Percentiles rank a stretch among this genome's conserved stretches.
Evolutionary conservation across 257 asterid genomes (phyloP).

Genomic region (Prunella vulgaris): DNA sequence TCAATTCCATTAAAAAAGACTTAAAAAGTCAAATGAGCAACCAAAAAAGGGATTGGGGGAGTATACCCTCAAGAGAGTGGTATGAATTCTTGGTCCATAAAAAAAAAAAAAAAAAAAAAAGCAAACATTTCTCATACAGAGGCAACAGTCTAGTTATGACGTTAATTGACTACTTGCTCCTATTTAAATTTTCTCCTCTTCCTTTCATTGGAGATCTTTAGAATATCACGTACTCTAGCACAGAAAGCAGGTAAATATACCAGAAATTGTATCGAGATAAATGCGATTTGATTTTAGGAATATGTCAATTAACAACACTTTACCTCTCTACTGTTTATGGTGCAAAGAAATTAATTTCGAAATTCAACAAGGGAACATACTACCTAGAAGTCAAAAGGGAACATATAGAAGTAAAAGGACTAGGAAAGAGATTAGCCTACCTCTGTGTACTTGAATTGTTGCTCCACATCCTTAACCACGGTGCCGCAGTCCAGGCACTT

Average conservation of each 20-base stretch:
- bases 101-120: neutral
- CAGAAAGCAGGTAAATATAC: neutral
- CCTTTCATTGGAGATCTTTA: neutral
- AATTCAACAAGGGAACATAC: neutral
- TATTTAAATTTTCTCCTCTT: neutral
- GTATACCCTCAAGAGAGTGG: neutral
- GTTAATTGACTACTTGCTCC: neutral
- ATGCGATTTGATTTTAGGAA: neutral
- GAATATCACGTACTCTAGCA: neutral
- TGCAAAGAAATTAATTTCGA: neutral
- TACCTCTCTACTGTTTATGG: neutral
- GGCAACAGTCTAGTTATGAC: neutral
- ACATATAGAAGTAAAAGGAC: neutral
- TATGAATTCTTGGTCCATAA: neutral
- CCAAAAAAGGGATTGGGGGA: too few species aligned
- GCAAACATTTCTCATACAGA: neutral
- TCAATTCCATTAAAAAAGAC: too few species aligned
- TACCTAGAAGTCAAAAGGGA: neutral
- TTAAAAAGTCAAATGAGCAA: too few species aligned
- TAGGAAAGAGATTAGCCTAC: constrained; percentile 17
- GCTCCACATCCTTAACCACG: constrained; percentile 71
- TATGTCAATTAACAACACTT: neutral
- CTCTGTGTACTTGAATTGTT: constrained; percentile 96
- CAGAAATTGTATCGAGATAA: neutral
- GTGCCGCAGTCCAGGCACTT: constrained; percentile 90